Evolutionary conservation across 75 land plant species (phyloP).

Genomic region (Ceratopteris richardii): DNA sequence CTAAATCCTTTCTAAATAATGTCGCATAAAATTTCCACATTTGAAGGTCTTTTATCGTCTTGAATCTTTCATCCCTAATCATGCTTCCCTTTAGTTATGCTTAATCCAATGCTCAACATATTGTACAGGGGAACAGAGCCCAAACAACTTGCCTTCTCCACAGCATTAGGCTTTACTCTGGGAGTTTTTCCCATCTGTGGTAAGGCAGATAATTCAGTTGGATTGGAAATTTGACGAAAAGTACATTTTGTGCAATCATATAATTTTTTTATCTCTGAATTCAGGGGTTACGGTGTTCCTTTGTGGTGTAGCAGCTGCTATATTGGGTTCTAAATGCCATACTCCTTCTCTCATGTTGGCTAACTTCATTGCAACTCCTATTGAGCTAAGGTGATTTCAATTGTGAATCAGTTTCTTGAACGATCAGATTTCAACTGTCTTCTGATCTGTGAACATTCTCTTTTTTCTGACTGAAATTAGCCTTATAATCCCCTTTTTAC

Average conservation of each 20-base stretch:
- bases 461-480: conserved; percentile 16
- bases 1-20: no score
- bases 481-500: conserved; percentile 79
- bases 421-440: not conserved
- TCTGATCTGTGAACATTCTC: not conserved
- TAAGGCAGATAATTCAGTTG: conserved; percentile 2
- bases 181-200: conserved; percentile 91
- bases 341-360: conserved; percentile 88
- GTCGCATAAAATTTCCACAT: no score
- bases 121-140: conserved; percentile 72
- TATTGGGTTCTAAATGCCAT: conserved; percentile 63
- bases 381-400: conserved; percentile 58
- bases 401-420: not conserved
- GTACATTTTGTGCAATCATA: no score
- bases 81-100: no score
- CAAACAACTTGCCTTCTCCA: conserved; percentile 72
- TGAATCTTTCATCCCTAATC: no score
- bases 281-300: conserved; percentile 77
- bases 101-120: no score
- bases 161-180: conserved; percentile 76
- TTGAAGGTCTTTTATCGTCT: no score
- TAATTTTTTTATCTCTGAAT: no score
- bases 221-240: not conserved
- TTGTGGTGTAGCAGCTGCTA: conserved; percentile 67
- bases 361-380: conserved; percentile 87